phyloP scores from a whole-genome alignment of 176 grass and related monocot species.

The Tuctoria greenei region DNA sequence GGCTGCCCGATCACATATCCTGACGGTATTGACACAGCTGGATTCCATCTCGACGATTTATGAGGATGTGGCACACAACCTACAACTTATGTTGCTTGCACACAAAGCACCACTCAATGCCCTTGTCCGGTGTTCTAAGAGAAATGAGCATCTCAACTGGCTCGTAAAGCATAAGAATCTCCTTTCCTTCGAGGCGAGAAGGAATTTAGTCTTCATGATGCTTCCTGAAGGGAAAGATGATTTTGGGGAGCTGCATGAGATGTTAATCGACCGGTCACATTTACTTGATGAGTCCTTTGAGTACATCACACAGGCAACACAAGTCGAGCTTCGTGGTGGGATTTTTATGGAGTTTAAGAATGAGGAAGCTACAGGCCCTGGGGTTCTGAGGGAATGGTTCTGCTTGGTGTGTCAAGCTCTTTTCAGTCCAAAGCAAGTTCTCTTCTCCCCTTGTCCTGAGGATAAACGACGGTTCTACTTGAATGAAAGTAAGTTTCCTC shows the following conservation, averaged over 20 bases:
- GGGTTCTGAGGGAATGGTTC: slow-evolving; percentile 98
- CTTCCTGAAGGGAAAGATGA: slow-evolving; percentile 87
- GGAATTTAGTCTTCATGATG: slow-evolving; percentile 92
- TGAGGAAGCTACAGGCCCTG: slow-evolving; percentile 97
- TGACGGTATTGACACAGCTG: slow-evolving; percentile 61
- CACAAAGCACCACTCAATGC: slow-evolving; percentile 57
- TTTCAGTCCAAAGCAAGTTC: slow-evolving; percentile 85
- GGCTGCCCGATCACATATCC: slow-evolving; percentile 47
- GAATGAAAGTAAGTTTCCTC: slow-evolving; percentile 77
- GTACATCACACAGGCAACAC: slow-evolving; percentile 62
- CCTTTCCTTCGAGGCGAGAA: slow-evolving; percentile 73
- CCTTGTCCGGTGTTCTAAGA: slow-evolving; percentile 64
- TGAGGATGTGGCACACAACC: slow-evolving; percentile 64
- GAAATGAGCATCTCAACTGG: slow-evolving; percentile 68
- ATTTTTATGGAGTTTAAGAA: slow-evolving; percentile 99
- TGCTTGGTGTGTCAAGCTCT: slow-evolving; percentile 82
- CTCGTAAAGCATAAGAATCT: slow-evolving; percentile 84
- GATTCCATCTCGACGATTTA: slow-evolving; percentile 73
- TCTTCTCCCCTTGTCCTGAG: slow-evolving; percentile 81
- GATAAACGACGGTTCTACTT: slow-evolving; percentile 85
- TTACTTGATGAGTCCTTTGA: slow-evolving; percentile 82
- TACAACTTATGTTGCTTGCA: slow-evolving; percentile 58
- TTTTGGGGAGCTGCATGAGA: slow-evolving; percentile 85
- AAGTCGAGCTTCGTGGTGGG: slow-evolving; percentile 63
- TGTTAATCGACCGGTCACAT: slow-evolving; percentile 84